These are phyloP conservation scores for Ormosia semicastrata DNA, from an alignment of 306 rosid genomes.

Conservation along the genomic window DNA sequence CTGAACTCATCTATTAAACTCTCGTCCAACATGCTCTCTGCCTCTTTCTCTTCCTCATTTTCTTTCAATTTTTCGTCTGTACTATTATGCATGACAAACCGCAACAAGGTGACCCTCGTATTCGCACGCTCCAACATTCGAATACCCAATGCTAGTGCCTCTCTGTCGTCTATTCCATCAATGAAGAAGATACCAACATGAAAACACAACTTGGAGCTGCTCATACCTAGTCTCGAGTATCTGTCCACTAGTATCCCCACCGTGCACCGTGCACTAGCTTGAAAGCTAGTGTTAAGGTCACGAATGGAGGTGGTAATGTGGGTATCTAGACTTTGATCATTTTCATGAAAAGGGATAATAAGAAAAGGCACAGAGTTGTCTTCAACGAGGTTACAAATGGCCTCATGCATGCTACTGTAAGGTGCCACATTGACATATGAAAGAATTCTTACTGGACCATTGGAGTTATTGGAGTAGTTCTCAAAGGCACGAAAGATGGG, in stretches of 20 bases:
- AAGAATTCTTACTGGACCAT: constrained; percentile 32
- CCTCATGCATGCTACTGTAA: constrained; percentile 47
- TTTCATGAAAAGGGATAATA: constrained; percentile 45
- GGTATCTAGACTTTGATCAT: not conserved
- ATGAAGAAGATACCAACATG: constrained; percentile 34
- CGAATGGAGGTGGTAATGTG: not conserved
- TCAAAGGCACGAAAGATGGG: constrained; percentile 49
- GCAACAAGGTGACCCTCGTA: constrained; percentile 18
- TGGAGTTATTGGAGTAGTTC: constrained; percentile 43
- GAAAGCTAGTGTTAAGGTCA: constrained; percentile 32
- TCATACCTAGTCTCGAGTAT: not conserved
- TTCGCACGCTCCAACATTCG: constrained; percentile 35
- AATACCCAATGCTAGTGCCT: constrained; percentile 44
- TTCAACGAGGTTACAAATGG: constrained; percentile 25
- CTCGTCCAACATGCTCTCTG: constrained; percentile 37
- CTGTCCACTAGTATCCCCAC: constrained; percentile 62
- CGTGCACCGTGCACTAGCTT: constrained; percentile 28
- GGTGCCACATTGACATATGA: constrained; percentile 43
- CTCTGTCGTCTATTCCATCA: constrained; percentile 57
- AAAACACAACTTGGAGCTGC: not conserved
- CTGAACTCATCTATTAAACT: constrained; percentile 46
- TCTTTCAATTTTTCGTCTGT: not conserved
- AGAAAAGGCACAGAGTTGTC: constrained; percentile 35
- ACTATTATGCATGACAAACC: not conserved
- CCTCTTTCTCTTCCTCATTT: not conserved